Percentiles rank a stretch among this genome's conserved stretches.
These are phyloP conservation scores for Taphrina deformans DNA, from an alignment of 1,139 yeast genomes.

Conservation along the genomic window DNA sequence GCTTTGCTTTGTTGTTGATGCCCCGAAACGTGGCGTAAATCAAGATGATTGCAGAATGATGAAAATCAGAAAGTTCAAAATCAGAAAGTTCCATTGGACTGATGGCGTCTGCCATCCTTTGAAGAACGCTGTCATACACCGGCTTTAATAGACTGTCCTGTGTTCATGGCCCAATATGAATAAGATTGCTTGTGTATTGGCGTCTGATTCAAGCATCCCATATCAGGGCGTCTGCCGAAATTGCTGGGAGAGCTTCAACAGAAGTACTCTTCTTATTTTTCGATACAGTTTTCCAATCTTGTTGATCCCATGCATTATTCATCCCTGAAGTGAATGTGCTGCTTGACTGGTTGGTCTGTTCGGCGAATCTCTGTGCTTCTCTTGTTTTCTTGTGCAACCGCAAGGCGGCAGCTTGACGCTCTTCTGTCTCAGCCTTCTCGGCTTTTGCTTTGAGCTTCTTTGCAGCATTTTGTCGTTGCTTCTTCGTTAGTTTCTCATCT, in stretches of 20 bases:
- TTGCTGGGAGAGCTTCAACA: background rate
- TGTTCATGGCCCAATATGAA: too few relatives aligned
- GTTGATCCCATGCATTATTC: slow-evolving; percentile 10
- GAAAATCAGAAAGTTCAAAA: too few relatives aligned
- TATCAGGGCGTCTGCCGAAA: slow-evolving; percentile 1
- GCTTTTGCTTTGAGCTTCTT: slow-evolving; percentile 25
- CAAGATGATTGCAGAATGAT: too few relatives aligned
- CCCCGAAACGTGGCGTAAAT: too few relatives aligned
- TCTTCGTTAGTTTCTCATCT: slow-evolving; percentile 13
- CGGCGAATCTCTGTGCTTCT: slow-evolving; percentile 13
- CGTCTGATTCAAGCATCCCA: too few relatives aligned
- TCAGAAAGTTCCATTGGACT: too few relatives aligned
- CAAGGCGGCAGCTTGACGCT: slow-evolving; percentile 15
- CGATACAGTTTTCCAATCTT: slow-evolving; percentile 23
- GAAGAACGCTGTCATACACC: too few relatives aligned
- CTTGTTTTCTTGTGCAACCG: background rate
- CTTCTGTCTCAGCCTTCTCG: slow-evolving; percentile 11
- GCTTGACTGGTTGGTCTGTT: background rate
- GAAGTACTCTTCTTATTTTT: slow-evolving; percentile 15
- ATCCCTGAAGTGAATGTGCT: background rate
- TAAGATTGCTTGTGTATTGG: too few relatives aligned
- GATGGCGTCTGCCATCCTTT: too few relatives aligned
- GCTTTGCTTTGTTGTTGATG: too few relatives aligned
- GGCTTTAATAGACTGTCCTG: too few relatives aligned
- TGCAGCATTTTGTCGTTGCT: slow-evolving; percentile 30